Conservation (phyloP, 2,329 filamentous ascomycete genomes). For the Paraconiothyrium brasiliense region DNA sequence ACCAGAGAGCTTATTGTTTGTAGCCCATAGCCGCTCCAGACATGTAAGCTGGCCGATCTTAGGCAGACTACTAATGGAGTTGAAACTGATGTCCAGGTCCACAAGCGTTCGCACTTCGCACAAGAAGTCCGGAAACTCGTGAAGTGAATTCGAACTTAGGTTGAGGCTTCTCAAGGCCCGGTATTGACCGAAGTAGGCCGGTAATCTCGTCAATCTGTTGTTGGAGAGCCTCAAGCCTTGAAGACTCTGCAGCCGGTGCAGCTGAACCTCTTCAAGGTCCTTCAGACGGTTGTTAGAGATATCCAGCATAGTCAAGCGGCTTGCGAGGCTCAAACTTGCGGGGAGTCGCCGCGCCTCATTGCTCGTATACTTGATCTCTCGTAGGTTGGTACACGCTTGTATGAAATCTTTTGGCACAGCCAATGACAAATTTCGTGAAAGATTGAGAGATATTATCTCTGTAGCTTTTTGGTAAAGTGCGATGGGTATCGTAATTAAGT, state of each 20-base stretch:
- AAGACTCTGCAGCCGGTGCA: constrained; percentile 77
- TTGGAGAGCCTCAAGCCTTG: constrained; percentile 93
- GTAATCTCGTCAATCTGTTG: constrained; percentile 83
- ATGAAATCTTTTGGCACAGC: constrained; percentile 97
- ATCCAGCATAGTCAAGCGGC: constrained; percentile 85
- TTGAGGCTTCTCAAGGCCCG: constrained; percentile 83
- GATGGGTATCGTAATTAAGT: constrained; percentile 94
- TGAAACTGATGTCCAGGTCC: constrained; percentile 97
- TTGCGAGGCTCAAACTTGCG: constrained; percentile 82
- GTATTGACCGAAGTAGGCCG: constrained; percentile 84
- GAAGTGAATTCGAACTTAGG: constrained; percentile 91
- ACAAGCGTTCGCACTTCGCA: constrained; percentile 84
- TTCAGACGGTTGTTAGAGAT: constrained; percentile 94
- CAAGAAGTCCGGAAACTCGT: constrained; percentile 84
- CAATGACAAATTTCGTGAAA: constrained; percentile 90
- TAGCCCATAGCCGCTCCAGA: constrained; percentile 90
- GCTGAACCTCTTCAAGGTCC: constrained; percentile 83
- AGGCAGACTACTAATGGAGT: constrained; percentile 81
- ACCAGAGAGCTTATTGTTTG: constrained; percentile 87
- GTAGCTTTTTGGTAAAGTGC: constrained; percentile 88
- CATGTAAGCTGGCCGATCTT: constrained; percentile 81
- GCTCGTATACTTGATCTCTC: constrained; percentile 95
- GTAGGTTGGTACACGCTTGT: constrained; percentile 86
- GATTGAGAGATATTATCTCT: constrained; percentile 93
- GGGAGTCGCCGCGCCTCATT: constrained; percentile 91